These are phyloP conservation scores for Ophiocordyceps camponoti-saundersi DNA, from an alignment of 2,329 filamentous ascomycete genomes.

Conservation along the genomic window DNA sequence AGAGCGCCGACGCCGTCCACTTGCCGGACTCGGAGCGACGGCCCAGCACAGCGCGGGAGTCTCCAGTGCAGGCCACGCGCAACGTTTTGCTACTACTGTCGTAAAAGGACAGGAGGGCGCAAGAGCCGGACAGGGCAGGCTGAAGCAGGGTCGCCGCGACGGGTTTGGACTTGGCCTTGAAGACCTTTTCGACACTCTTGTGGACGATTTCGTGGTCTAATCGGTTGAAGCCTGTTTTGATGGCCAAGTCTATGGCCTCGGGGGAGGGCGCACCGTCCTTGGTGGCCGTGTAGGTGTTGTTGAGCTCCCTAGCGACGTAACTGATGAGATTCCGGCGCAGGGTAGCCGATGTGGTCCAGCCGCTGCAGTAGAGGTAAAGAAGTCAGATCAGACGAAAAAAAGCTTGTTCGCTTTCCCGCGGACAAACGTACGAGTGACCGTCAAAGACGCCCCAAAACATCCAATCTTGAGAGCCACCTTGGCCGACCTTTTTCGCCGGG, in stretches of 20 bases:
- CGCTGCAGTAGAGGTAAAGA: slow-evolving; percentile 28
- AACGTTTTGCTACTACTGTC: slow-evolving; percentile 75
- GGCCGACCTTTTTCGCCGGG: slow-evolving; percentile 34
- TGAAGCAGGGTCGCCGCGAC: slow-evolving; percentile 82
- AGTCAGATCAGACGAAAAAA: neutral
- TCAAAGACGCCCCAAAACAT: slow-evolving; percentile 99
- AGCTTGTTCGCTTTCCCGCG: neutral
- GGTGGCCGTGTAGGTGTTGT: slow-evolving; percentile 72
- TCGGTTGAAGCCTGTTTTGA: slow-evolving; percentile 78
- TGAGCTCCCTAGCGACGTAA: slow-evolving; percentile 84
- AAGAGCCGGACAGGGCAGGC: slow-evolving; percentile 90
- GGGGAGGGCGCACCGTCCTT: slow-evolving; percentile 47
- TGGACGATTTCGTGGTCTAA: slow-evolving; percentile 91
- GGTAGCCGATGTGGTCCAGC: slow-evolving; percentile 96
- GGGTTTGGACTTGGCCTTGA: slow-evolving; percentile 78
- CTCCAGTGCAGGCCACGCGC: slow-evolving; percentile 87
- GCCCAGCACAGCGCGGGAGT: slow-evolving; percentile 87
- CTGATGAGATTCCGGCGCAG: slow-evolving; percentile 82
- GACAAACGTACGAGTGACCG: slow-evolving; percentile 63
- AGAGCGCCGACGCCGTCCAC: slow-evolving; percentile 82
- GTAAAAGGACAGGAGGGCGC: slow-evolving; percentile 90
- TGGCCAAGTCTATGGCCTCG: slow-evolving; percentile 73
- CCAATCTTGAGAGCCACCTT: slow-evolving; percentile 54
- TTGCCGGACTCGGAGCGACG: slow-evolving; percentile 64
- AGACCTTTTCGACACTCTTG: slow-evolving; percentile 78